Base-by-base conservation (phyloP, 2,329 filamentous ascomycete species). In the Neofusicoccum parvum region DNA sequence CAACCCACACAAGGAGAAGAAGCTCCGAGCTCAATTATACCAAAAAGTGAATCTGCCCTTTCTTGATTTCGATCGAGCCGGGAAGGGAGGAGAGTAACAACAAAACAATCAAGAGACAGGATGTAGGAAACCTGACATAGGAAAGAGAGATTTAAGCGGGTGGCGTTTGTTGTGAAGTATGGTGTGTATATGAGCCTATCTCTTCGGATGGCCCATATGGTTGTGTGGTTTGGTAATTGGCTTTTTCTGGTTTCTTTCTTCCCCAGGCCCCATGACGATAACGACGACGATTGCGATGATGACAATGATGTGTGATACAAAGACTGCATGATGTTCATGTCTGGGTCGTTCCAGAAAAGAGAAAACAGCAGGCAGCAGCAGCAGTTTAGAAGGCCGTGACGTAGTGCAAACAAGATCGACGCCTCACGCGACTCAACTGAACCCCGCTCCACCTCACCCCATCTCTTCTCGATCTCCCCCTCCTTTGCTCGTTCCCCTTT, bases 321-420 rank as follows among this genome's bases (percentile, higher is more conserved):
- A 46, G 43, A 60, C 32, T 34, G 56, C 56, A 60, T 60, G 56
- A 60, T 60, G 56, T 46, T 60, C 56, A 60, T 60, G 56, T 60
- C 43, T 60, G 56, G 43, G 56, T 60, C 56, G 45, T 60, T 46
- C 32, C 27, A 20, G 27, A 37, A 59, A 60, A 60, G 43, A 48
- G 32, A 20, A 37, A 20, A 60, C 48, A 48, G 39, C 17, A 48
- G 56, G 56, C 11, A 60, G 54, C 39, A 59, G 37, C 56, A 60
- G 56, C 56, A 58, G 54, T 17, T 58, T 48, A 60, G 56, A 60
- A 60, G 56, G 43, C 56, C 56, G 56, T 60, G 56, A 60, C 32
- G 56, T 60, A 48, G 43, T 46, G 43, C 56, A 60, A 60, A 60
- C 43, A 60, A 45, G 27, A 60, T 60, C 41, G 56, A 39, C 41